Conservation (phyloP, 176 grass and related monocot genomes). For the sorghum (Sorghum bicolor) region DNA sequence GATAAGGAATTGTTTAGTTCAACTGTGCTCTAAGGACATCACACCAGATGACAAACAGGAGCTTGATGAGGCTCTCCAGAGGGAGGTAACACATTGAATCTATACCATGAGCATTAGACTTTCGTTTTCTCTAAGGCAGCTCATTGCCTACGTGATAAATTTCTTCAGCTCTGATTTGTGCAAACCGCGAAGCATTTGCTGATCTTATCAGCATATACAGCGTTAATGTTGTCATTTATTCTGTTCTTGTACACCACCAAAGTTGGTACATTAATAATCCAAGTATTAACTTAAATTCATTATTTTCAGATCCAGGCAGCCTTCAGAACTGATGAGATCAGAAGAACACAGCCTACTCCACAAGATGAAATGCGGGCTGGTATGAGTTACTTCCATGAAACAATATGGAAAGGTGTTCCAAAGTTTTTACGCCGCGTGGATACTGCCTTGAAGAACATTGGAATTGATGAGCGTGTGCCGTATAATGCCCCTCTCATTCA, state of each 20-base stretch:
- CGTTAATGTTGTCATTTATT: background rate
- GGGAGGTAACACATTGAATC: conserved; percentile 30
- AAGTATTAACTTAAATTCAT: background rate
- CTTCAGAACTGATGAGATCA: conserved; percentile 51
- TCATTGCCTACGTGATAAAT: background rate
- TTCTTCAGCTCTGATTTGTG: background rate
- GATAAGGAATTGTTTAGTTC: conserved; percentile 41
- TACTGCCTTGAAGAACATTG: conserved; percentile 51
- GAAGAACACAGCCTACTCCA: conserved; percentile 44
- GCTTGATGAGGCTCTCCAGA: conserved; percentile 48
- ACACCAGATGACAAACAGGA: conserved; percentile 52
- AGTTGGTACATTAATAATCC: background rate
- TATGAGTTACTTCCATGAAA: conserved; percentile 56
- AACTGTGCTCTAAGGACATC: conserved; percentile 40
- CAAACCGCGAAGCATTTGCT: background rate
- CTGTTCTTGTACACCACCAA: background rate
- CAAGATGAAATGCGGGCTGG: conserved; percentile 55
- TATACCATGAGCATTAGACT: background rate
- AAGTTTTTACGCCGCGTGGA: conserved; percentile 44
- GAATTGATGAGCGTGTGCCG: conserved; percentile 42
- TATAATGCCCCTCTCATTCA: conserved; percentile 52
- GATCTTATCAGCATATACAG: background rate
- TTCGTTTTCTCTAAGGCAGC: background rate
- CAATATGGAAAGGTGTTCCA: conserved; percentile 53
- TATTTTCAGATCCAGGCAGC: conserved; percentile 48